Conservation (phyloP, 1,284 basidiomycete species). For the Puccinia triticina region DNA sequence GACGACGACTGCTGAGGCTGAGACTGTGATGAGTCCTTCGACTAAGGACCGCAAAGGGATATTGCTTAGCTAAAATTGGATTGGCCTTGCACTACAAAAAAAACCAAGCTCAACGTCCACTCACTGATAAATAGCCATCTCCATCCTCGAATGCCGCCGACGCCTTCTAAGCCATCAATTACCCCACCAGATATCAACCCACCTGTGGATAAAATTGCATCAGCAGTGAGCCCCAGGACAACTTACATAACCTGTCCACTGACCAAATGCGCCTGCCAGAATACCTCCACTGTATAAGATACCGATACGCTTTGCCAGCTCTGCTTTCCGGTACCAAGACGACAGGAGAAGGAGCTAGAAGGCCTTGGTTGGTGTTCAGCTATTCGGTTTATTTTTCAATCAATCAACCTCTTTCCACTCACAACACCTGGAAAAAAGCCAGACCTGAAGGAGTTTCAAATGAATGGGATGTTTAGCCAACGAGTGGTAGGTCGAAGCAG, state of each 20-base stretch:
- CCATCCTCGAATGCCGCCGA: constrained; percentile 53
- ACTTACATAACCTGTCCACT: background rate
- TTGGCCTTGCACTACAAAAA: background rate
- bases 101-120: background rate
- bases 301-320: constrained; percentile 55
- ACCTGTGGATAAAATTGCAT: background rate
- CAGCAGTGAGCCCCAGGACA: background rate
- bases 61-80: background rate
- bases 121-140: constrained; percentile 58
- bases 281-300: constrained; percentile 54
- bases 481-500: background rate
- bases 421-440: constrained; percentile 50
- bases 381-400: background rate
- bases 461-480: too few relatives aligned
- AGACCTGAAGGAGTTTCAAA: constrained; percentile 3
- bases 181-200: constrained; percentile 56
- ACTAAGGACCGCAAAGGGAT: background rate
- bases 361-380: background rate
- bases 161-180: constrained; percentile 53
- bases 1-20: constrained; percentile 52
- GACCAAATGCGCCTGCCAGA: constrained; percentile 55
- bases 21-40: constrained; percentile 39
- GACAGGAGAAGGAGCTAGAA: constrained; percentile 53
- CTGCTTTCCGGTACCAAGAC: constrained; percentile 55
- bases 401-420: background rate